A percentile compares a stretch with the other conserved stretches of the same genome.
Conservation (phyloP, 768 basidiomycete genomes). For the Agrocybe chaxingu region DNA sequence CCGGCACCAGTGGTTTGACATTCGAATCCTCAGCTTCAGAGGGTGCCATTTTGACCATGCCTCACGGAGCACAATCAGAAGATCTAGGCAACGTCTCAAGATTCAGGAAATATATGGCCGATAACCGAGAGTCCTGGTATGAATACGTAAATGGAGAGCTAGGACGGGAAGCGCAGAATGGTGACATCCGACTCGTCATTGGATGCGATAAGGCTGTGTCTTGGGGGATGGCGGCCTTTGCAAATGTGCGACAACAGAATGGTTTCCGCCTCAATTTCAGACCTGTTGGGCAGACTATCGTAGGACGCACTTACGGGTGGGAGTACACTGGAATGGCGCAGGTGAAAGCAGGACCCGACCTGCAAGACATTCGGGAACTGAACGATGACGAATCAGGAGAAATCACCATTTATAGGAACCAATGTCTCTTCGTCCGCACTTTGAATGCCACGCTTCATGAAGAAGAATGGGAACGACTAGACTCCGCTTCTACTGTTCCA, state of each 20-base stretch:
- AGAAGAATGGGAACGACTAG: background rate
- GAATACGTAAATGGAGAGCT: conserved; percentile 8
- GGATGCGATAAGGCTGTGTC: conserved; percentile 13
- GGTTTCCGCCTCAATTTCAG: background rate
- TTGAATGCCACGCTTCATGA: conserved; percentile 2
- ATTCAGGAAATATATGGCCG: conserved; percentile 6
- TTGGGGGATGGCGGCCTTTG: conserved; percentile 13
- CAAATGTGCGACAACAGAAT: background rate
- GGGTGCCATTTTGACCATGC: conserved; percentile 19
- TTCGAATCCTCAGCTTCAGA: conserved; percentile 16
- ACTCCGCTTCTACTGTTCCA: too few relatives aligned
- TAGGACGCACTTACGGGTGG: background rate
- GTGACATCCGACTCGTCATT: conserved; percentile 14
- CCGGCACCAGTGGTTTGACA: conserved; percentile 2
- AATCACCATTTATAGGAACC: background rate
- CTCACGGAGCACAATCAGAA: conserved; percentile 13
- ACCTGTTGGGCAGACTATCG: background rate
- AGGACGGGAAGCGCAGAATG: conserved; percentile 12
- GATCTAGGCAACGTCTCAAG: conserved; percentile 4
- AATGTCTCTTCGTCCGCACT: conserved; percentile 10
- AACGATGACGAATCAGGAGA: background rate
- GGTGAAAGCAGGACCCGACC: conserved; percentile 1
- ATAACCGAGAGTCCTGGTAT: conserved; percentile 14
- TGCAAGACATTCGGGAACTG: background rate
- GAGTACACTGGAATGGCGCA: conserved; percentile 3